A percentile compares a stretch with the other conserved stretches of the same genome.
Evolutionary conservation across 1,139 yeast species (phyloP).

Genomic region (Kodamaea sp.): DNA sequence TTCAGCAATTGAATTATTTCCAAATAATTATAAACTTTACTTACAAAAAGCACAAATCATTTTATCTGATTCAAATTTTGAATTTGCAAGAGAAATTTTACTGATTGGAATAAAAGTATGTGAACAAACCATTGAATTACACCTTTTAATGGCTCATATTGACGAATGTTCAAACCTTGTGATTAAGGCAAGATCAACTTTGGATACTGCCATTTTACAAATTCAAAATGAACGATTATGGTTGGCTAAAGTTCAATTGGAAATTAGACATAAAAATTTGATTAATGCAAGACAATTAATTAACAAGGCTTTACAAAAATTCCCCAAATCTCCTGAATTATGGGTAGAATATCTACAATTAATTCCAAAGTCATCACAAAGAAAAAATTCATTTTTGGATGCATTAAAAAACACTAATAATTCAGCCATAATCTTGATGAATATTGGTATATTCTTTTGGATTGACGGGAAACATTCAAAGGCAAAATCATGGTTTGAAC

Average conservation of each 20-base stretch:
- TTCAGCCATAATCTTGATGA: constrained; percentile 53
- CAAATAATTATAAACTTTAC: constrained; percentile 48
- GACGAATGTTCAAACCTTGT: constrained; percentile 43
- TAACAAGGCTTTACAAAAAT: constrained; percentile 55
- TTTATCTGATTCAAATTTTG: constrained; percentile 21
- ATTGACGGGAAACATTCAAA: constrained; percentile 59
- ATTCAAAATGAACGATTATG: constrained; percentile 46
- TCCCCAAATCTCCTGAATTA: constrained; percentile 56
- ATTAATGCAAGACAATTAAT: constrained; percentile 55
- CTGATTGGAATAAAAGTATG: constrained; percentile 48
- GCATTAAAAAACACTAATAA: constrained; percentile 69
- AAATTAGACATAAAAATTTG: constrained; percentile 45
- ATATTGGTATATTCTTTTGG: constrained; percentile 72
- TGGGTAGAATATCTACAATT: constrained; percentile 61
- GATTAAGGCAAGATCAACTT: constrained; percentile 65
- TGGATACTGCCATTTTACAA: constrained; percentile 63
- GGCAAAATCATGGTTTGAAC: constrained; percentile 73
- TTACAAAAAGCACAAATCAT: constrained; percentile 59
- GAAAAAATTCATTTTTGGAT: constrained; percentile 64
- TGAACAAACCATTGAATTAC: constrained; percentile 43
- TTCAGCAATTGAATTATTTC: constrained; percentile 45
- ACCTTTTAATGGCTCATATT: constrained; percentile 53
- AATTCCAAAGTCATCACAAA: constrained; percentile 50
- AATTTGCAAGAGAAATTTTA: constrained; percentile 47
- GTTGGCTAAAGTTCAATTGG: constrained; percentile 58